Base-by-base conservation (phyloP, 2,329 filamentous ascomycete genomes). In the Samsoniella hepiali region DNA sequence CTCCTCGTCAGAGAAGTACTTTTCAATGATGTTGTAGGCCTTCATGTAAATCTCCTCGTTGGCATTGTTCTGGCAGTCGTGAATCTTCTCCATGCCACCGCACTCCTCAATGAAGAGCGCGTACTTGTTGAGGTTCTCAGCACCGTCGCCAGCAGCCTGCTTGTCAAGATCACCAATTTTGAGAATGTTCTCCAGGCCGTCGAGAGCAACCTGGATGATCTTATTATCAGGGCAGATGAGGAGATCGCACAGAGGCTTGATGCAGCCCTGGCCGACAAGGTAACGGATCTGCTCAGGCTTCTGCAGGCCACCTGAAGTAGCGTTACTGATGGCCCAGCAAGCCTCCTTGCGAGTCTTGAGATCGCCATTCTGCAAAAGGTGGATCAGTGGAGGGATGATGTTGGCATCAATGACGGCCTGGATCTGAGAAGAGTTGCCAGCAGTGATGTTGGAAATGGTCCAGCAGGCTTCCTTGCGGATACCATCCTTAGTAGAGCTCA, bases 41-140 rank as follows among this genome's bases (percentile, higher is more conserved):
- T 99, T 99, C 94, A 99, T 98, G 85, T 99, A 99, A 71, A 99
- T 99, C 81, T 99, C 95, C 81, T 99, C 95, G 80, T 99, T 99
- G 82, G 94, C 94, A 73, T 99, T 99, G 83, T 96, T 97, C 84
- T 99, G 95, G 86, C 95, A 98, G 72, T 98, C 94, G 81, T 99
- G 95, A 71, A 99, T 98, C 89, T 98, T 98, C 83, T 98, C 95
- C 95, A 99, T 99, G 69, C 95, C 95, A 73, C 93, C 92, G 70
- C 93, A 96, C 79, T 99, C 95, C 80, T 99, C 95, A 69, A 99
- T 99, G 80, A 96, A 98, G 67, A 99, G 86, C 54, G 95, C 95
- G 73, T 96, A 99, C 68, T 91, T 90, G 87, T 99, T 99, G 81
- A 99, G 92, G 58, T 88, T 85, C 67, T 94, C 90, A 59, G 84